Percentiles rank a stretch among this genome's conserved stretches.
Conservation (phyloP, 2,329 filamentous ascomycete species). For the Penicillium oxalicum region DNA sequence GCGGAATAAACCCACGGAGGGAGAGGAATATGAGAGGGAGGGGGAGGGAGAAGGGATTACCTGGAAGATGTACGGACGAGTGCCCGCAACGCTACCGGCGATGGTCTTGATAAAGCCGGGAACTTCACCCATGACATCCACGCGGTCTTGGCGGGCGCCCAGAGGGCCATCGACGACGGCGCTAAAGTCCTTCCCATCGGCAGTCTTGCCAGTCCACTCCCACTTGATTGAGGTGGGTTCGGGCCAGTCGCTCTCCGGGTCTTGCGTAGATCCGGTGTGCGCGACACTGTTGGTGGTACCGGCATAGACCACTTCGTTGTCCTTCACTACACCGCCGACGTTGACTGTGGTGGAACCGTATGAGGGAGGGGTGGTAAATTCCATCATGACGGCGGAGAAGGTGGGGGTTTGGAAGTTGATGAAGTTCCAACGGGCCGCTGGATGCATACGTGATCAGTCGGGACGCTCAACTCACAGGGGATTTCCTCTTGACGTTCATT, state of each 20-base stretch:
- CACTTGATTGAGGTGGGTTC: conserved; percentile 72
- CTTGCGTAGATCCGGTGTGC: conserved; percentile 64
- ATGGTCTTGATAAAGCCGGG: conserved; percentile 94
- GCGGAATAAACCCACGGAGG: neutral
- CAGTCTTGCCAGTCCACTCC: conserved; percentile 70
- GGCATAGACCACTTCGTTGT: conserved; percentile 71
- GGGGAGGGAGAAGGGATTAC: conserved; percentile 43
- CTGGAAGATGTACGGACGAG: conserved; percentile 97
- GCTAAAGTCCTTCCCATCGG: conserved; percentile 67
- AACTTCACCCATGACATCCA: conserved; percentile 96
- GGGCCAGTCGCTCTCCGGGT: conserved; percentile 79
- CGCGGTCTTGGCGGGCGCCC: conserved; percentile 66
- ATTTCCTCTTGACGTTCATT: neutral
- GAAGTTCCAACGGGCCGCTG: conserved; percentile 86
- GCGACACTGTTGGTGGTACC: conserved; percentile 59
- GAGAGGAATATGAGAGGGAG: neutral
- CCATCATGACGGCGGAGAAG: conserved; percentile 88
- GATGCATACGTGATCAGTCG: neutral
- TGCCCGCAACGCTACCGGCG: conserved; percentile 79
- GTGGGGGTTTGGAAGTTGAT: conserved; percentile 80
- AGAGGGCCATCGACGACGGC: conserved; percentile 65
- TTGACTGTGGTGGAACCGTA: conserved; percentile 81
- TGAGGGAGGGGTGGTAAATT: conserved; percentile 87
- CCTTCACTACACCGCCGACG: conserved; percentile 74
- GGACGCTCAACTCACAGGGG: no score